A percentile compares a stretch with the other conserved stretches of the same genome.
Evolutionary conservation across 129 eudicot species (phyloP).

Genomic region (Erigeron canadensis): DNA sequence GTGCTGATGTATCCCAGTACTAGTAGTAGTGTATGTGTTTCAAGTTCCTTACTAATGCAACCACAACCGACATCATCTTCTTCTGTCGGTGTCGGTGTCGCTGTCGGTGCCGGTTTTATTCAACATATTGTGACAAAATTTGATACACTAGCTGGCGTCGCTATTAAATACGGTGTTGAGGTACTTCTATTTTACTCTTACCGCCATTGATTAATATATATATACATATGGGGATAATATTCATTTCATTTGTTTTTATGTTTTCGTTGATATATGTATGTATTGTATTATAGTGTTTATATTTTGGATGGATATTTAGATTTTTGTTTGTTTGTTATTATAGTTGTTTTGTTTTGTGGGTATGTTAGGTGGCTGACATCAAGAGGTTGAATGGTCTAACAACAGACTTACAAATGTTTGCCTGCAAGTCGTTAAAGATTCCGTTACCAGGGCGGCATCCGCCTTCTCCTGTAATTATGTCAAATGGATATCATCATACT

Average conservation of each 20-base stretch:
- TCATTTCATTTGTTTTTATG: conserved; percentile 5
- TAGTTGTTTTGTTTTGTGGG: background rate
- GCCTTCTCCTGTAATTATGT: conserved; percentile 56
- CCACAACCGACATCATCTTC: background rate
- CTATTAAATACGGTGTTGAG: conserved; percentile 95
- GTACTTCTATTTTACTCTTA: conserved; percentile 28
- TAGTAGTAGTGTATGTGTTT: background rate
- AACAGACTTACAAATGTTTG: conserved; percentile 92
- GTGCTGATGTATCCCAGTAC: background rate
- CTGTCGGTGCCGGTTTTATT: conserved; percentile 42
- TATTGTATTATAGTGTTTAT: background rate
- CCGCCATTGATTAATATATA: background rate
- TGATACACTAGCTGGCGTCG: conserved; percentile 95
- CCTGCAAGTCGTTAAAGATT: conserved; percentile 71
- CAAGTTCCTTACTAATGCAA: background rate
- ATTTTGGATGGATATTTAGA: background rate
- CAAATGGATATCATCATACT: conserved; percentile 48
- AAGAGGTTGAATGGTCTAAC: conserved; percentile 79
- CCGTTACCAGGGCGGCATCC: conserved; percentile 94
- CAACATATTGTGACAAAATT: conserved; percentile 65
- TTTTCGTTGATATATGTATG: background rate
- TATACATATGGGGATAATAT: background rate
- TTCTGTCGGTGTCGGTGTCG: conserved; percentile 21
- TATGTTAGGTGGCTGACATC: conserved; percentile 73
- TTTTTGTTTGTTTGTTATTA: background rate